Evolutionary conservation across 2,329 filamentous ascomycete species (phyloP).

Genomic region (Golovinomyces cichoracearum): DNA sequence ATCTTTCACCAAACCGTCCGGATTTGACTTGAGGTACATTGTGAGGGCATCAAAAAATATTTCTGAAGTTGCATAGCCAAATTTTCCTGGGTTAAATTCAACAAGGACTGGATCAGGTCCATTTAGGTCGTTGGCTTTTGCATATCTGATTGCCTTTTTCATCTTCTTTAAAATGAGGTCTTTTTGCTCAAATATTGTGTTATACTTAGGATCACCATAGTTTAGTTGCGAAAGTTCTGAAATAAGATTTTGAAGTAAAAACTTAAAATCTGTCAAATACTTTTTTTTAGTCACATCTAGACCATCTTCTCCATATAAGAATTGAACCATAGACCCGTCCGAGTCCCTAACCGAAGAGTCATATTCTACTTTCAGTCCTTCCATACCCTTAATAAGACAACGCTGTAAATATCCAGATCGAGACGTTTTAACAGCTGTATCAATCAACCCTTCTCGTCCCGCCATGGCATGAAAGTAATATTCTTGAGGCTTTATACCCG

Average conservation of each 20-base stretch:
- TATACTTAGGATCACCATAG: conserved; percentile 30
- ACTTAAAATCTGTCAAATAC: conserved; percentile 72
- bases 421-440: conserved; percentile 95
- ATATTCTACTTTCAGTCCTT: conserved; percentile 75
- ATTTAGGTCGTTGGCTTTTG: conserved; percentile 27
- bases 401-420: conserved; percentile 88
- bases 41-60: conserved; percentile 48
- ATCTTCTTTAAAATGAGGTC: conserved; percentile 38
- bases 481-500: conserved; percentile 85
- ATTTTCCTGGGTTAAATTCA: conserved; percentile 46
- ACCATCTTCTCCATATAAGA: conserved; percentile 89
- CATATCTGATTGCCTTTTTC: conserved; percentile 56
- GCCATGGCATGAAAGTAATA: conserved; percentile 99
- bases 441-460: conserved; percentile 89
- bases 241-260: conserved; percentile 61
- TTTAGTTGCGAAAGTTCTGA: conserved; percentile 56
- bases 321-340: conserved; percentile 80
- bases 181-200: conserved; percentile 35
- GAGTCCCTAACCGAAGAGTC: conserved; percentile 84
- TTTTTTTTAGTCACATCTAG: conserved; percentile 85
- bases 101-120: conserved; percentile 45
- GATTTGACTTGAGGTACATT: conserved; percentile 57
- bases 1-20: conserved; percentile 30
- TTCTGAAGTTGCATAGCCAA: conserved; percentile 72
- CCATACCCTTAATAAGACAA: conserved; percentile 96